Conservation (phyloP, 2,329 filamentous ascomycete species). For the Colletotrichum theobromicola region DNA sequence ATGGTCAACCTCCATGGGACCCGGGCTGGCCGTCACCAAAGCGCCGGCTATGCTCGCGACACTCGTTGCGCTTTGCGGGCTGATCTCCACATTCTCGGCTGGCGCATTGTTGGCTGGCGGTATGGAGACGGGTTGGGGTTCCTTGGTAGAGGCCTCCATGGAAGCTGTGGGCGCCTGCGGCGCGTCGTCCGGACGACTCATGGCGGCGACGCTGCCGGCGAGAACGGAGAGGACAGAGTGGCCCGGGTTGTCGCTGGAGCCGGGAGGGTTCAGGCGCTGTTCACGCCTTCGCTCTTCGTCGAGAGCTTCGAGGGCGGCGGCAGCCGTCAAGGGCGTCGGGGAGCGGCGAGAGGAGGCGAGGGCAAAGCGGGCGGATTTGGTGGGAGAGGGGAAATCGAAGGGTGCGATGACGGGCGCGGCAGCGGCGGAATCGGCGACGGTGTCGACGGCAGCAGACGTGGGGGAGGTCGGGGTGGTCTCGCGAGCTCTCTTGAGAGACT, state of each 20-base stretch:
- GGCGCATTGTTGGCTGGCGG: slow-evolving; percentile 36
- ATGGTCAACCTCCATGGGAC: slow-evolving; percentile 59
- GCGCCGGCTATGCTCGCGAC: slow-evolving; percentile 46
- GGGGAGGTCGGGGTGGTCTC: slow-evolving; percentile 47
- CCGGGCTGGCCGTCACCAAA: slow-evolving; percentile 55
- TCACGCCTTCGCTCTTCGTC: slow-evolving; percentile 56
- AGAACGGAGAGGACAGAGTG: slow-evolving; percentile 59
- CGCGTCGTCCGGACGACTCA: slow-evolving; percentile 62
- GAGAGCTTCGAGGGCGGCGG: slow-evolving; percentile 52
- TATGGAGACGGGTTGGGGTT: slow-evolving; percentile 25
- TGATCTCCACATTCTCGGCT: slow-evolving; percentile 46
- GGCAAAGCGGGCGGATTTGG: slow-evolving; percentile 58
- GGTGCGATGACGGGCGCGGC: neutral
- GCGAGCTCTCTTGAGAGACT: slow-evolving; percentile 47
- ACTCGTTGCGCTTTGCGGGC: slow-evolving; percentile 46
- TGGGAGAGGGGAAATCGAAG: slow-evolving; percentile 45
- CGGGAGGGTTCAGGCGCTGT: slow-evolving; percentile 42
- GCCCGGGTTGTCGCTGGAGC: slow-evolving; percentile 58
- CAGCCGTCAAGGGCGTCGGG: slow-evolving; percentile 49
- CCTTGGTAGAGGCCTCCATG: slow-evolving; percentile 46
- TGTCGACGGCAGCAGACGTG: slow-evolving; percentile 30
- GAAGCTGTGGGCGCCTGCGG: slow-evolving; percentile 50
- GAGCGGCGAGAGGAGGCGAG: slow-evolving; percentile 44
- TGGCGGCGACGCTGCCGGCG: slow-evolving; percentile 56
- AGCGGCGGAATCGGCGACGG: slow-evolving; percentile 11